Evolutionary conservation across 345 rosid genomes (phyloP).

Genomic region (Acer yangbiense): DNA sequence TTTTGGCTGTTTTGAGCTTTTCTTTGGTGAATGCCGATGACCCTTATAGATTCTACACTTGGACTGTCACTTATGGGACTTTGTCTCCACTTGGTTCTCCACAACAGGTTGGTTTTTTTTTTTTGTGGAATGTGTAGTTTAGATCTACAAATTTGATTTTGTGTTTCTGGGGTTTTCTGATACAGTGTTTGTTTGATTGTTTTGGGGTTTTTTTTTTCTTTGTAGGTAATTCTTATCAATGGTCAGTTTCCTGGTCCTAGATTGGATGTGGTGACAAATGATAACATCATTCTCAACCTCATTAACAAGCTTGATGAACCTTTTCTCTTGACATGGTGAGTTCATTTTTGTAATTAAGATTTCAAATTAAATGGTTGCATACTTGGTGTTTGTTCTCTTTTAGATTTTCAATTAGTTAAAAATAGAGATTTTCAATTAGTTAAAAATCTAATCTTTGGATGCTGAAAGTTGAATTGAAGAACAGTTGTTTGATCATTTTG

Average conservation of each 20-base stretch:
- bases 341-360: background rate
- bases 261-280: slow-evolving; percentile 90
- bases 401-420: background rate
- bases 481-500: too few species aligned
- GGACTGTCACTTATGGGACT: slow-evolving; percentile 91
- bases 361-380: too few species aligned
- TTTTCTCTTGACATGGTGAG: slow-evolving; percentile 88
- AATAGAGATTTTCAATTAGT: background rate
- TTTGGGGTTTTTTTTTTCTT: background rate
- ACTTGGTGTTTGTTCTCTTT: background rate
- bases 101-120: slow-evolving; percentile 62
- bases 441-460: background rate
- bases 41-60: slow-evolving; percentile 77
- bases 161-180: slow-evolving; percentile 11
- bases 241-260: slow-evolving; percentile 97
- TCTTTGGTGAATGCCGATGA: slow-evolving; percentile 63
- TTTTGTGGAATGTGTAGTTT: background rate
- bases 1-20: slow-evolving; percentile 49
- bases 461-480: too few species aligned
- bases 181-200: background rate
- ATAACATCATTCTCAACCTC: slow-evolving; percentile 87
- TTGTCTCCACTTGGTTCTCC: slow-evolving; percentile 79
- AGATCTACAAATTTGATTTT: background rate
- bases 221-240: slow-evolving; percentile 91
- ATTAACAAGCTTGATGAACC: slow-evolving; percentile 93